phyloP scores from a whole-genome alignment of 257 asterid genomes.

The Nicotiana noctiflora region DNA sequence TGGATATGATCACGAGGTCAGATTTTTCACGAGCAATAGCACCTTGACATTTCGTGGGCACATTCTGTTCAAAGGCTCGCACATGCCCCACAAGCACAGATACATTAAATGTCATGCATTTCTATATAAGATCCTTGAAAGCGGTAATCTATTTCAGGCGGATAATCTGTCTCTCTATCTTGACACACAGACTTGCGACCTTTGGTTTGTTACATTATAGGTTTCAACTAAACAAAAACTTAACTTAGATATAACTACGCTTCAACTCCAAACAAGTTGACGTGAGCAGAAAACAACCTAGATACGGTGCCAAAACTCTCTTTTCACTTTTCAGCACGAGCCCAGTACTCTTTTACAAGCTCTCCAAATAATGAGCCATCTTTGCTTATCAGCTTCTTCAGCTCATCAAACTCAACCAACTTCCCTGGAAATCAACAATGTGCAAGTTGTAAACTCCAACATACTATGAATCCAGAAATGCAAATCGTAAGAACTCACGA shows the following conservation, averaged over 20 bases:
- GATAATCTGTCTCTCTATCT: neutral
- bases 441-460: neutral
- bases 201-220: neutral
- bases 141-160: no score
- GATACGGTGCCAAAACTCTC: neutral
- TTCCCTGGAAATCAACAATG: neutral
- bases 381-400: slow-evolving; percentile 1
- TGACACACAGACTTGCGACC: neutral
- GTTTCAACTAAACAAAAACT: neutral
- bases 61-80: no score
- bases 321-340: neutral
- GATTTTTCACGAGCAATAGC: no score
- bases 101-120: no score
- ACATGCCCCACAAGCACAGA: no score
- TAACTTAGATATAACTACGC: neutral
- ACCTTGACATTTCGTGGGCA: no score
- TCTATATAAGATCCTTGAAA: no score
- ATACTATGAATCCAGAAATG: neutral
- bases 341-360: slow-evolving; percentile 9
- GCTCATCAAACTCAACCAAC: slow-evolving; percentile 2
- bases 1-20: no score
- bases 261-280: neutral
- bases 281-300: neutral
- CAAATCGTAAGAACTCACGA: neutral
- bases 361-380: neutral